Conservation (phyloP, 768 basidiomycete species). For the Suillus subluteus region DNA sequence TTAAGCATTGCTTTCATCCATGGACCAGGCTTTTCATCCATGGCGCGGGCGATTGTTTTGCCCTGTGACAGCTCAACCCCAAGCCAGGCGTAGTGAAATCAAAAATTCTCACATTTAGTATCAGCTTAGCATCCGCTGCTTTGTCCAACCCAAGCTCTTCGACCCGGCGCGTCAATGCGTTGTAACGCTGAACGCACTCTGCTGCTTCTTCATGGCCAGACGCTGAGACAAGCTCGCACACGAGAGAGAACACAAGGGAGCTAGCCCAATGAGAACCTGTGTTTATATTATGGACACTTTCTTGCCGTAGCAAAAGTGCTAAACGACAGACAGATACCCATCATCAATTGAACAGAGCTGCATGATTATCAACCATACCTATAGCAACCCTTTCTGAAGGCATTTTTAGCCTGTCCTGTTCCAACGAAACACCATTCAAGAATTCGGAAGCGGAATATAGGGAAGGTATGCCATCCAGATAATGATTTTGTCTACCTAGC, state of each 20-base stretch:
- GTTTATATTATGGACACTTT: constrained; percentile 61
- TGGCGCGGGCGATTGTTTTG: constrained; percentile 55
- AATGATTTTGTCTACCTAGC: constrained; percentile 77
- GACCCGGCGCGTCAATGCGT: constrained; percentile 60
- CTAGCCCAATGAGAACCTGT: constrained; percentile 72
- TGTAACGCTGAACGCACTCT: constrained; percentile 63
- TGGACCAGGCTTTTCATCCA: constrained; percentile 66
- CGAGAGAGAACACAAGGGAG: constrained; percentile 74
- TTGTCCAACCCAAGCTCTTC: constrained; percentile 62
- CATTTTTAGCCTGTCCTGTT: constrained; percentile 37
- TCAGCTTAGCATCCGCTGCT: constrained; percentile 67
- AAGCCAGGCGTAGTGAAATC: neutral
- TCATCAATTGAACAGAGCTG: neutral
- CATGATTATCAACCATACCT: constrained; percentile 42
- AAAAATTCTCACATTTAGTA: constrained; percentile 70
- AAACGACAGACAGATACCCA: constrained; percentile 3
- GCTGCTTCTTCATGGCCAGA: constrained; percentile 47
- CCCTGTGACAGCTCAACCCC: constrained; percentile 55
- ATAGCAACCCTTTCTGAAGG: constrained; percentile 59
- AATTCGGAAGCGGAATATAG: constrained; percentile 60
- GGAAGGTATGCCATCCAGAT: constrained; percentile 72
- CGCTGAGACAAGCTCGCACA: constrained; percentile 60
- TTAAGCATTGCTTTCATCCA: constrained; percentile 68
- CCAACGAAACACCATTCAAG: constrained; percentile 38
- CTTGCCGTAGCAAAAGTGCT: constrained; percentile 75